Base-by-base conservation (phyloP, 148 eudicot species). In the Mesembryanthemum crystallinum region DNA sequence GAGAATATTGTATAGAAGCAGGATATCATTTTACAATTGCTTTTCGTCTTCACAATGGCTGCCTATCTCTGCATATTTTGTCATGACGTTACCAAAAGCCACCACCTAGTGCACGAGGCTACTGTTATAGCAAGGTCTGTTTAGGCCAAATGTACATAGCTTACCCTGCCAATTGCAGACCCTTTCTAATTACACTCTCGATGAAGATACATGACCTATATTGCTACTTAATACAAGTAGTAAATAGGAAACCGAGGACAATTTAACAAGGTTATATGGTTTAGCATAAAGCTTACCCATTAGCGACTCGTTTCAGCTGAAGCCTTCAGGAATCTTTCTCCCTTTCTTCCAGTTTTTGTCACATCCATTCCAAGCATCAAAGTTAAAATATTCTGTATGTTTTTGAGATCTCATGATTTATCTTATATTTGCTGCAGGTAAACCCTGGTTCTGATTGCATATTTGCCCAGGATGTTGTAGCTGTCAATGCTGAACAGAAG, bases 401-500 rank as follows among this genome's bases (percentile, higher is more conserved):
- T 25, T 15, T 54, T 65, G 61, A 45, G 67, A 63, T 67, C 35
- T 77, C 21, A 81, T 60, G 70, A 45, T 51, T 9, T 45, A 69
- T 24, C 33, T 59, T 59, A 39, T 65, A 54, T 69, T 29, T 78
- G 72, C 25, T 73, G 74, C 92, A 93, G 98, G 93, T 90, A 77
- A 77, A 85, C 70, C 73, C 84, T 28, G 97, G 97, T 68, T 78
- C 86, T 75, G 80, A 88, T 42, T 73, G 88, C 69, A 73, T 68
- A 23, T 93, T 93, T 78, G 88, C 96, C 17, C 90, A 91, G 60
- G 96, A 93, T 79, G 88, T 83, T 28, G 88, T 82, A 72, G 92
- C 87, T 73, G 66, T 93, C 15, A 87, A 91, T 81, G 65, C 82
- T 8, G 72, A 82, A 59, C 82, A 84, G 65, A 91, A 85, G 78